phyloP scores from a whole-genome alignment of 2,329 filamentous ascomycete species.

The Hysterium pulicare region DNA sequence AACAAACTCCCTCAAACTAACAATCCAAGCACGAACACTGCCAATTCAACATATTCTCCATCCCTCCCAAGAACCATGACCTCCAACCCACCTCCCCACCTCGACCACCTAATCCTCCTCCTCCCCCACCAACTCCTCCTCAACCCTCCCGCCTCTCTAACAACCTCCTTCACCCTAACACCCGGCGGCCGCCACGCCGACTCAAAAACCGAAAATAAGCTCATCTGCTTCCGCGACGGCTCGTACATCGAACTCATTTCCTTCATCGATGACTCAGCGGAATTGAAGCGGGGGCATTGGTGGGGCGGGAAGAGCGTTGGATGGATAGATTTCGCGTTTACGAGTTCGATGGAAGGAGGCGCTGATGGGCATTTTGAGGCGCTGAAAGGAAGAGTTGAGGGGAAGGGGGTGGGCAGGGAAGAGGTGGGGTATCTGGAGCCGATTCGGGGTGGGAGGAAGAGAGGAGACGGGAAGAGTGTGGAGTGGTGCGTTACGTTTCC shows the following conservation, averaged over 20 bases:
- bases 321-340: slow-evolving; percentile 60
- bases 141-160: slow-evolving; percentile 50
- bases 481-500: slow-evolving; percentile 54
- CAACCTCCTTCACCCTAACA: slow-evolving; percentile 52
- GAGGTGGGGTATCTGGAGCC: slow-evolving; percentile 47
- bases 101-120: slow-evolving; percentile 62
- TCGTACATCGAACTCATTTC: slow-evolving; percentile 62
- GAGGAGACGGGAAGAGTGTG: slow-evolving; percentile 52
- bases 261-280: slow-evolving; percentile 50
- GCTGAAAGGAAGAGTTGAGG: not conserved
- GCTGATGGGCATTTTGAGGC: not conserved
- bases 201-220: slow-evolving; percentile 57
- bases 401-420: not conserved
- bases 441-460: slow-evolving; percentile 48
- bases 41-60: too few species aligned
- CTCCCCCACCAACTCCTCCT: slow-evolving; percentile 50
- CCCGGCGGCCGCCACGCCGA: slow-evolving; percentile 58
- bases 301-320: slow-evolving; percentile 55
- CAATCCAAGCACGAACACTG: too few species aligned
- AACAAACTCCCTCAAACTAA: too few species aligned
- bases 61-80: too few species aligned
- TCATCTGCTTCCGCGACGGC: slow-evolving; percentile 60
- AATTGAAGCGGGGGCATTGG: slow-evolving; percentile 47
- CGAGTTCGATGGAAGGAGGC: slow-evolving; percentile 17
- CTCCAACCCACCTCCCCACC: slow-evolving; percentile 19